Base-by-base conservation (phyloP, 2,329 filamentous ascomycete species). In the Clonostachys rhizophaga region DNA sequence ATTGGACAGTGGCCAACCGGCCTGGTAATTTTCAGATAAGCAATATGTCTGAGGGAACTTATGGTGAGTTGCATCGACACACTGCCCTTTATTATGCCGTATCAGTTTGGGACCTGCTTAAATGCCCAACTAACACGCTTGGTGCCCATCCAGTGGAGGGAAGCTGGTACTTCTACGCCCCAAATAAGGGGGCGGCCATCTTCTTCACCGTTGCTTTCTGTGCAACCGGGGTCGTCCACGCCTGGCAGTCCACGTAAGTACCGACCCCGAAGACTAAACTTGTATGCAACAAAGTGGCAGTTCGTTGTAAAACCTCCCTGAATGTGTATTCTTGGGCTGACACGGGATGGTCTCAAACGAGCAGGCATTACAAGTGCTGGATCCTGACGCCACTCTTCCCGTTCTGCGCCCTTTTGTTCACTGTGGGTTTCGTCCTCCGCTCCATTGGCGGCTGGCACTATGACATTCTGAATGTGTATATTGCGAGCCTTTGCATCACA, bases 321-420 rank as follows among this genome's bases (percentile, higher is more conserved):
- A 30, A 30, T 30, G 8, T 30, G 3, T 30, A 3, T 37, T 43
- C 39, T 11, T 20, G 14, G 40, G 24, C 14, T 41, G 5, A 41
- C 40, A 34, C 30, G 12, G 34, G 12, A 16, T 30, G 17, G n/a
- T 34, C 44, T 30, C 14, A 8, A 9, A 12, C 10, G 9, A 12
- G 40, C 35, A 81, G 78, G 41, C 74, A 66, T 46, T 79, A 81
- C 56, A 77, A 76, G 51, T 77, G 71, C 53, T 84, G 77, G 74
- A 71, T 70, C 44, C 64, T 81, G 13, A 81, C 76, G 0, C 61
- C 72, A 0, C 61, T 84, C 5, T 75, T 81, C 18, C 70, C 78
- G 9, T 72, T 79, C 60, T 78, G 75, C 41, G 71, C 72, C 8
- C 56, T 77, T 1, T 56, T 84, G 39, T 83, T 83, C 59, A 69